A percentile compares a stretch with the other conserved stretches of the same genome.
Evolutionary conservation across 202 grass and related monocot genomes (phyloP).

Genomic region (Panicum hallii): DNA sequence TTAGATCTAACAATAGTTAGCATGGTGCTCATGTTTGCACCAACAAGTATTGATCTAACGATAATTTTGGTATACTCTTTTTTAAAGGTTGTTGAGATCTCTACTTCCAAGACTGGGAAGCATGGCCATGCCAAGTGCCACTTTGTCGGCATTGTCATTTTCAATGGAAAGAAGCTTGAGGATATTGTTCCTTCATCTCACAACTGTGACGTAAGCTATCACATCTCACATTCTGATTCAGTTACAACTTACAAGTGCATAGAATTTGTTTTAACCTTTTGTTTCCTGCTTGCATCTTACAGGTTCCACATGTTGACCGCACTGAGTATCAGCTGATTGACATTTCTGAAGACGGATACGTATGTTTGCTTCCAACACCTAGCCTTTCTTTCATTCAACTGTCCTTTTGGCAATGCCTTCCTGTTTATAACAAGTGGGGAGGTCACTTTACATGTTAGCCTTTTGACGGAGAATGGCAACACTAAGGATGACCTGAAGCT

Average conservation of each 20-base stretch:
- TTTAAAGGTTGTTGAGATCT: conserved; percentile 77
- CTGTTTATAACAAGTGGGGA: not conserved
- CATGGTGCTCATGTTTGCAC: not conserved
- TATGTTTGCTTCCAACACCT: conserved; percentile 29
- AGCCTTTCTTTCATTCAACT: not conserved
- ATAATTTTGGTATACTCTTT: not conserved
- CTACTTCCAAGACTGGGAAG: conserved; percentile 83
- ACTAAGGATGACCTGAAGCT: conserved; percentile 74
- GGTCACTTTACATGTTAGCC: conserved; percentile 53
- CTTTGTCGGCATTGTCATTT: conserved; percentile 81
- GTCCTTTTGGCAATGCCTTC: not conserved
- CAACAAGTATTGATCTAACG: not conserved
- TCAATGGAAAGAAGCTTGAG: conserved; percentile 83
- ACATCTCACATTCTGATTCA: not conserved
- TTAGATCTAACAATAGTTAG: not conserved
- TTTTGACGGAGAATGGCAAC: conserved; percentile 66
- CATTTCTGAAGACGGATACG: conserved; percentile 77
- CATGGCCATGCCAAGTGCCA: conserved; percentile 85
- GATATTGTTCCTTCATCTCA: conserved; percentile 90
- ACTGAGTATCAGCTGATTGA: conserved; percentile 79
- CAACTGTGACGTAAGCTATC: conserved; percentile 69
- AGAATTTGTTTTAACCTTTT: not conserved
- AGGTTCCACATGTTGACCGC: conserved; percentile 64
- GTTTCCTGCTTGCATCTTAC: not conserved
- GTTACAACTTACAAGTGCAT: not conserved